Evolutionary conservation across 129 eudicot genomes (phyloP), one percentile per base, ranked within the genome.

Genomic region (Centaurea solstitialis): DNA sequence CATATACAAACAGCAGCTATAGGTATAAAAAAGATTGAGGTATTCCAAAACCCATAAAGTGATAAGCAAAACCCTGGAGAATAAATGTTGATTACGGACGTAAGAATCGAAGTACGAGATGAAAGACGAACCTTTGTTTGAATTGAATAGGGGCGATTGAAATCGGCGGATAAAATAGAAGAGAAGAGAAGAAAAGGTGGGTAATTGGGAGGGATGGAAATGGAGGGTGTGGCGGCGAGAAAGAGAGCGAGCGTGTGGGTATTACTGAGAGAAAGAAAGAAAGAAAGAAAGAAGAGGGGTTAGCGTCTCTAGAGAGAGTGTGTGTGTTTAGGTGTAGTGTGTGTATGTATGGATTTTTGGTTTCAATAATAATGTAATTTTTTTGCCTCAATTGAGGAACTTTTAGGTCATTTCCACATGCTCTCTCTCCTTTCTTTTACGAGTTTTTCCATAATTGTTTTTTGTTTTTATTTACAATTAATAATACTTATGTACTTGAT

Each of bases 221-320:
- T 45, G 61, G 68, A 76, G 73, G 85, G 61, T 74, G 81, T 72
- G 82, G 82, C 82, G 86, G 82, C 86, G 77, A 47, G 47, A 69
- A 22, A 43, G 81, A 38, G 77, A 24, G 86, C 24, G 65, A 57
- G 81, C 76, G 84, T 75, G 79, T 17, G 79, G 26, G 66, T 64
- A 64, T 15, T 64, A 64, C 30, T 64, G 28, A 70, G 39, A 28
- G 65, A 66, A 73, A 77, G 10, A 47, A 28, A 15, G 75, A 0
- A 43, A 38, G 75, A 71, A 62, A n/a, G n/a, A n/a, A n/a, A n/a
- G n/a, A 2, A 26, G 65, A 80, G 84, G 84, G 78, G 73, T 80
- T 72, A 30, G 74, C 77, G 74, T 69, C 37, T 69, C 37, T 78
- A 10, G n/a, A 38, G 72, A 41, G 78, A 7, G 28, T 13, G 70